Conservation (phyloP, 1,139 yeast genomes). For the Protomyces lactucae-debilis region DNA sequence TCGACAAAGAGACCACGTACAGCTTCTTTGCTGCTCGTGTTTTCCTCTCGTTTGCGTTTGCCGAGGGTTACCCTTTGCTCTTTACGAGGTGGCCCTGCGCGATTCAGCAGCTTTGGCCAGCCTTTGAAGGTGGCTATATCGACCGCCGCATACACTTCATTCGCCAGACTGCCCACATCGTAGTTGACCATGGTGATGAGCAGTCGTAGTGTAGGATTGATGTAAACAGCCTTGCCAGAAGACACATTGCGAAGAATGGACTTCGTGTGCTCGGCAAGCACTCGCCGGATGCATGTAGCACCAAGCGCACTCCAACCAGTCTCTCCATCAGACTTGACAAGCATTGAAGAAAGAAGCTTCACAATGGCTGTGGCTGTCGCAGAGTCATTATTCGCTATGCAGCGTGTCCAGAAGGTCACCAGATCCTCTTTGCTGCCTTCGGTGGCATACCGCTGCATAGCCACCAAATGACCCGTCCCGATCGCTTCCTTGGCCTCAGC, state of each 20-base stretch:
- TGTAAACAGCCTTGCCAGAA: conserved; percentile 53
- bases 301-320: conserved; percentile 37
- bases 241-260: conserved; percentile 65
- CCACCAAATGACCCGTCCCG: background rate
- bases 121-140: conserved; percentile 57
- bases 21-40: conserved; percentile 38
- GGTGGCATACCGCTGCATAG: background rate
- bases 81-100: conserved; percentile 34
- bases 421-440: background rate
- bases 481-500: background rate
- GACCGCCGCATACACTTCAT: conserved; percentile 58
- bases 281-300: conserved; percentile 46
- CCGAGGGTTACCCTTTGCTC: conserved; percentile 38
- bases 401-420: background rate
- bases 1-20: conserved; percentile 41
- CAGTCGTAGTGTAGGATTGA: conserved; percentile 58
- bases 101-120: conserved; percentile 54
- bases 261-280: conserved; percentile 56
- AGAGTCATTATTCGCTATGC: conserved; percentile 3
- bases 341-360: conserved; percentile 12
- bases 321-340: conserved; percentile 35
- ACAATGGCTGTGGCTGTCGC: conserved; percentile 1
- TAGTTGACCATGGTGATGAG: conserved; percentile 52
- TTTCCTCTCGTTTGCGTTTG: conserved; percentile 47
- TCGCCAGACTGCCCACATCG: conserved; percentile 49